Percentiles rank a stretch among this genome's conserved stretches.
Conservation (phyloP, 2,329 filamentous ascomycete species). For the Exophiala alcalophila region DNA sequence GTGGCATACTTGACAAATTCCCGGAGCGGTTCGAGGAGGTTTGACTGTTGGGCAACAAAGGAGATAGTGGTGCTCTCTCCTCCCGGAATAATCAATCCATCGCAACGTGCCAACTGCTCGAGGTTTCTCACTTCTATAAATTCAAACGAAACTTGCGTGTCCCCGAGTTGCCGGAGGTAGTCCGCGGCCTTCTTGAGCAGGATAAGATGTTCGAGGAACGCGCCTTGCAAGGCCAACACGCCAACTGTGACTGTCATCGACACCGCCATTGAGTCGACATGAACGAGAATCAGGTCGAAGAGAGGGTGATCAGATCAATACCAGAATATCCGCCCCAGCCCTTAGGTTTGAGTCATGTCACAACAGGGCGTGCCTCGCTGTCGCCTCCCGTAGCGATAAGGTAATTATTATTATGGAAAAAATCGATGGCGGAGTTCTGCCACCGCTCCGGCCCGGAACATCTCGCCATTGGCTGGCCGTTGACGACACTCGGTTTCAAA, state of each 20-base stretch:
- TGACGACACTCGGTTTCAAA: no score
- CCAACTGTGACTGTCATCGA: conserved; percentile 51
- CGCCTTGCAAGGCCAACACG: conserved; percentile 79
- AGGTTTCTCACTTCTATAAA: conserved; percentile 80
- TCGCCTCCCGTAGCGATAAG: no score
- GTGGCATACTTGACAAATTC: conserved; percentile 88
- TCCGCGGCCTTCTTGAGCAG: conserved; percentile 67
- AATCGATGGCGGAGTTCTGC: conserved; percentile 29
- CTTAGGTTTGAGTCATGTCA: no score
- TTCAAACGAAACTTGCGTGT: conserved; percentile 44
- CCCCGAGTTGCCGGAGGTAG: conserved; percentile 38
- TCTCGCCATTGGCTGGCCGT: no score
- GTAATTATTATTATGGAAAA: no score
- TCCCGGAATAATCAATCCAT: conserved; percentile 84
- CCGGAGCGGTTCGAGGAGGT: conserved; percentile 76
- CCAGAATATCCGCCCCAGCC: no score
- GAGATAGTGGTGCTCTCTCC: conserved; percentile 95
- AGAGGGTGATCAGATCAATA: no score
- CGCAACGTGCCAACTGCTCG: conserved; percentile 66
- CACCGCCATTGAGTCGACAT: conserved; percentile 2
- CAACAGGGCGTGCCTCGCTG: no score
- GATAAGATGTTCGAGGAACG: conserved; percentile 82
- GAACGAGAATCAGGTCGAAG: neutral
- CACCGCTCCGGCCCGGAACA: no score
- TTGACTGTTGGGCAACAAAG: conserved; percentile 76